Percentiles rank a stretch among this genome's conserved stretches.
These are phyloP conservation scores for Amylostereum chailletii DNA, from an alignment of 1,284 basidiomycete species.

Conservation along the genomic window DNA sequence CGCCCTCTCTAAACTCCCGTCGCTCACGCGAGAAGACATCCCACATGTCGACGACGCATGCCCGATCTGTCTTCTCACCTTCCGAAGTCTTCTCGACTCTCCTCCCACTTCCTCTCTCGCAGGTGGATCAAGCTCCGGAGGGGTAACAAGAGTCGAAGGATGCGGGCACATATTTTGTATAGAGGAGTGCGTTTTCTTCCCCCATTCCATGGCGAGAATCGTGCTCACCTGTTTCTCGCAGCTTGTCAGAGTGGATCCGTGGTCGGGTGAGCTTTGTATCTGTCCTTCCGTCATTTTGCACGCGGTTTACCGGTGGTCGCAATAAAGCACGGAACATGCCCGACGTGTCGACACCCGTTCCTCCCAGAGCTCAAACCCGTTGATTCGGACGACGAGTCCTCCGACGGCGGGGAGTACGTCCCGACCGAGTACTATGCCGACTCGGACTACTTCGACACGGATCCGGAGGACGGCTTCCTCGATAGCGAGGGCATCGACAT, in stretches of 20 bases:
- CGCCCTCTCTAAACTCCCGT: conserved; percentile 33
- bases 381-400: conserved; percentile 54
- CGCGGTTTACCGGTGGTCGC: conserved; percentile 3
- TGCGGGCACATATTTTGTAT: conserved; percentile 64
- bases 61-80: conserved; percentile 53
- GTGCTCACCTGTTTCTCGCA: conserved; percentile 15
- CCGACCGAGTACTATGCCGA: conserved; percentile 38
- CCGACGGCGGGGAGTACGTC: conserved; percentile 58
- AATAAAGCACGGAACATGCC: conserved; percentile 59
- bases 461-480: conserved; percentile 35
- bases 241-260: conserved; percentile 57
- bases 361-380: conserved; percentile 37
- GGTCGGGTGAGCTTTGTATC: conserved; percentile 31
- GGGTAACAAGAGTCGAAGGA: conserved; percentile 45
- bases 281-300: neutral
- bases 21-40: conserved; percentile 31
- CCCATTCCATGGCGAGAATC: conserved; percentile 1
- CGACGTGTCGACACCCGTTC: conserved; percentile 53
- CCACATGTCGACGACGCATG: conserved; percentile 41
- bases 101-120: conserved; percentile 2
- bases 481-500: conserved; percentile 35
- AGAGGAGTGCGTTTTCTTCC: conserved; percentile 41
- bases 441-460: conserved; percentile 15
- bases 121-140: conserved; percentile 19
- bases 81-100: conserved; percentile 34